phyloP scores from a whole-genome alignment of 768 basidiomycete species.

The Hygrophorus russula region DNA sequence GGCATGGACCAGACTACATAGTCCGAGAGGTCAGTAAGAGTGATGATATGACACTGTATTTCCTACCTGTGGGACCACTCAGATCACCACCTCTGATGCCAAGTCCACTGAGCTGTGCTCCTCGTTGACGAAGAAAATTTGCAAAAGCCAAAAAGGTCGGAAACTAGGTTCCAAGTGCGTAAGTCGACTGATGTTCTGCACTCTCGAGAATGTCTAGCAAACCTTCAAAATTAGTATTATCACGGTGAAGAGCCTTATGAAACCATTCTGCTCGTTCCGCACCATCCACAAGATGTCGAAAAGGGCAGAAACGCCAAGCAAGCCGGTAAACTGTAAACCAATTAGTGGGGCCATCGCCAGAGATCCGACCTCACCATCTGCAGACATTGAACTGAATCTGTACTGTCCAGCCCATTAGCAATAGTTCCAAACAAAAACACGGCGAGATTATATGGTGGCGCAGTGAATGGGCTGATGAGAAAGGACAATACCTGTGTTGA shows the following conservation, averaged over 20 bases:
- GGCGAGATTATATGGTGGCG: conserved; percentile 72
- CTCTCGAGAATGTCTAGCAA: conserved; percentile 1
- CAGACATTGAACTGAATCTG: conserved; percentile 52
- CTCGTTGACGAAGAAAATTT: conserved; percentile 44
- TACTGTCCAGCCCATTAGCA: conserved; percentile 53
- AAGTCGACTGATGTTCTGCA: neutral
- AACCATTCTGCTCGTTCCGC: conserved; percentile 39
- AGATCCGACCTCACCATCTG: conserved; percentile 35
- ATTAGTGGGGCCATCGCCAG: neutral
- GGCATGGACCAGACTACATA: conserved; percentile 68
- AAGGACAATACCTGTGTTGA: conserved; percentile 48
- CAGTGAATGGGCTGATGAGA: conserved; percentile 37
- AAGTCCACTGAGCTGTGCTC: conserved; percentile 40
- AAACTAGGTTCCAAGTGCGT: conserved; percentile 24
- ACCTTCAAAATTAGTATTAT: conserved; percentile 53
- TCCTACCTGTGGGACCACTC: conserved; percentile 45
- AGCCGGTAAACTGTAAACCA: conserved; percentile 44
- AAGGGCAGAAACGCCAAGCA: conserved; percentile 48
- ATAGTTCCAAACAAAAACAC: conserved; percentile 63
- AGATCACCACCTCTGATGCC: conserved; percentile 34
- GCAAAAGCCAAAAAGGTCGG: conserved; percentile 48
- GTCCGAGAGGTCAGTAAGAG: neutral
- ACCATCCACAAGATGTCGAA: conserved; percentile 68
- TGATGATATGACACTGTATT: neutral
- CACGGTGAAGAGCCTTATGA: conserved; percentile 44